A percentile compares a stretch with the other conserved stretches of the same genome.
Conservation (phyloP, 139 green algal genomes). For the Picochlorum sp. region DNA sequence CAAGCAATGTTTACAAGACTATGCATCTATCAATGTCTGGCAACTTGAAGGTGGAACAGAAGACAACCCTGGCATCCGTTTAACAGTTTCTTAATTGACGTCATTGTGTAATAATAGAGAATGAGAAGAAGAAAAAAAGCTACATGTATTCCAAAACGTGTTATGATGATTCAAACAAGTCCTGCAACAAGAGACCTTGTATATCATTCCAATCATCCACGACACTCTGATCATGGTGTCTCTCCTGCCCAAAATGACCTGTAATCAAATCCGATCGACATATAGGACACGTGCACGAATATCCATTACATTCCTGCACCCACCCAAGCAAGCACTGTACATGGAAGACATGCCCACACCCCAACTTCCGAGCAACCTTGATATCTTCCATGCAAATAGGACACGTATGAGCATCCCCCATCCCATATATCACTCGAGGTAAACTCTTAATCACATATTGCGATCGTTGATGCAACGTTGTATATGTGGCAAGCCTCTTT, state of each 20-base stretch:
- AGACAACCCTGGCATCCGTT: conserved; percentile 9
- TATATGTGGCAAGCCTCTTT: conserved; percentile 8
- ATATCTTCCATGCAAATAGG: conserved; percentile 30
- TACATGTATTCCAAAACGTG: too few species aligned
- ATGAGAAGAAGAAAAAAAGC: background rate
- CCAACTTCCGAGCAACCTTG: conserved; percentile 77
- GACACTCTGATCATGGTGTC: too few species aligned
- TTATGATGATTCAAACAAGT: too few species aligned
- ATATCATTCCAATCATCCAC: too few species aligned
- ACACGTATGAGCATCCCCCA: background rate
- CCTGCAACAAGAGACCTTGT: too few species aligned
- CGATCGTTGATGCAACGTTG: conserved; percentile 13
- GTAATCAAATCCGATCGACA: conserved; percentile 50
- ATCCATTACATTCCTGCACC: conserved; percentile 61
- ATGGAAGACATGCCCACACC: conserved; percentile 92
- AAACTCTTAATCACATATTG: conserved; percentile 11
- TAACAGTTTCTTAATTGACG: background rate
- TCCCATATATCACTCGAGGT: conserved; percentile 1
- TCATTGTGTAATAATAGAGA: background rate
- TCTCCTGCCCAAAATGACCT: background rate
- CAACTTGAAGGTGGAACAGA: conserved; percentile 15
- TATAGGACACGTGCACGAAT: conserved; percentile 65
- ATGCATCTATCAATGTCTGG: conserved; percentile 40
- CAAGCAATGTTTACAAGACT: conserved; percentile 33
- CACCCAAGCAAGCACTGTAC: conserved; percentile 90